These are phyloP conservation scores for Hemileccinum impolitum DNA, from an alignment of 768 basidiomycete species.

Conservation along the genomic window DNA sequence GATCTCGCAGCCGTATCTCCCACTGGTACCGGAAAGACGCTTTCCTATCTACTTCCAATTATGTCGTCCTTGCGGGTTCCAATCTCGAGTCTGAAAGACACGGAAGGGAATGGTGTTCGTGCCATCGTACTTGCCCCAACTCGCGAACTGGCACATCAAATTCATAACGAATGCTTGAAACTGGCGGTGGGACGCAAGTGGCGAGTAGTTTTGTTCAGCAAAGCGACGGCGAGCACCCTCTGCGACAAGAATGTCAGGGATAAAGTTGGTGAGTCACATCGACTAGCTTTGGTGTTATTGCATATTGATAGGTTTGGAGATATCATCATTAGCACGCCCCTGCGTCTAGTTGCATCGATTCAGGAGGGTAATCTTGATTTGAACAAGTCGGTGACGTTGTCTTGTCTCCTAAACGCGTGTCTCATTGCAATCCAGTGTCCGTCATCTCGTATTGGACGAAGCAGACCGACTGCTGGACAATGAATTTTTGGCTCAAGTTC, in stretches of 20 bases:
- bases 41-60: conserved; percentile 86
- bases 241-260: conserved; percentile 67
- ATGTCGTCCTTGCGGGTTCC: conserved; percentile 60
- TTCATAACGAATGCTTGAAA: conserved; percentile 85
- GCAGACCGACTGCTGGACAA: conserved; percentile 86
- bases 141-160: conserved; percentile 93
- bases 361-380: conserved; percentile 64
- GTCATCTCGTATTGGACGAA: conserved; percentile 85
- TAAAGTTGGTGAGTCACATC: conserved; percentile 64
- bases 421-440: conserved; percentile 52
- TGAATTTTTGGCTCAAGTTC: conserved; percentile 85
- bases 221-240: conserved; percentile 83
- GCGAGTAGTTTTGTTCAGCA: conserved; percentile 80
- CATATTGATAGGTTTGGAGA: conserved; percentile 45
- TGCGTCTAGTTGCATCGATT: conserved; percentile 80
- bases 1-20: conserved; percentile 95
- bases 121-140: conserved; percentile 89
- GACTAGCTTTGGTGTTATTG: neutral
- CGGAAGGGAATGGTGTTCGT: conserved; percentile 58
- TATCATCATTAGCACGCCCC: conserved; percentile 88
- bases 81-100: conserved; percentile 41
- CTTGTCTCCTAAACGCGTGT: conserved; percentile 1
- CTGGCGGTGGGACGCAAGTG: conserved; percentile 79
- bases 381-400: conserved; percentile 56
- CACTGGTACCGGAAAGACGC: conserved; percentile 96